Conservation (phyloP, 2,329 filamentous ascomycete species). For the Xylariaceae sp. region DNA sequence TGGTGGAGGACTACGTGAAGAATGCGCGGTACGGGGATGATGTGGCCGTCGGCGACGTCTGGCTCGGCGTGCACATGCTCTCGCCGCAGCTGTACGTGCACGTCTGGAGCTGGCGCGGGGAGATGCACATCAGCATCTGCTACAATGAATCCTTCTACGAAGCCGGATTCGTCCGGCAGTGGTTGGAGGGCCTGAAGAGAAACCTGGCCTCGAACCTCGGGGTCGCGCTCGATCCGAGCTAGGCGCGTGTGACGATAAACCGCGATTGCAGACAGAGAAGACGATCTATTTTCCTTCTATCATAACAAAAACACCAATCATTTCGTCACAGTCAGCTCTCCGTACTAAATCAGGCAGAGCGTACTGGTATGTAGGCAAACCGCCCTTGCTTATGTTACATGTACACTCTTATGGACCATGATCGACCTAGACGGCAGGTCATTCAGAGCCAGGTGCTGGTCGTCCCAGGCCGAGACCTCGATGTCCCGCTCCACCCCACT, state of each 20-base stretch:
- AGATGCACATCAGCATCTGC: conserved; percentile 5
- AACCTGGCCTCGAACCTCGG: background rate
- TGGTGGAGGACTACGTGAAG: conserved; percentile 3
- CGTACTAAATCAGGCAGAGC: too few relatives aligned
- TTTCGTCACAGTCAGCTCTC: too few relatives aligned
- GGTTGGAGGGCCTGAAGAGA: background rate
- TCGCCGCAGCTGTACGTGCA: conserved; percentile 9
- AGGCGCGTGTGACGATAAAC: too few relatives aligned
- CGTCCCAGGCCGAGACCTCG: background rate
- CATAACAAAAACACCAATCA: too few relatives aligned
- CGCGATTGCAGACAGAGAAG: too few relatives aligned
- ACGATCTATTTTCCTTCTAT: too few relatives aligned
- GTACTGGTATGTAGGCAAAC: too few relatives aligned
- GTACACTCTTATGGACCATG: background rate
- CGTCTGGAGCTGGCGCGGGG: conserved; percentile 6
- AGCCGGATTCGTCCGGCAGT: conserved; percentile 3
- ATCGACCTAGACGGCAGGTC: background rate
- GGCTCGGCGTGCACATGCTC: conserved; percentile 7
- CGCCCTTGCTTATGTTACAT: background rate
- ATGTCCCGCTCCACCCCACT: background rate
- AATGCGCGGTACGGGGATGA: conserved; percentile 3
- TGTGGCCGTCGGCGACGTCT: conserved; percentile 1
- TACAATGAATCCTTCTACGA: conserved; percentile 10
- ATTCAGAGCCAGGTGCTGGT: background rate
- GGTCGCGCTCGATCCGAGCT: background rate